phyloP scores from a whole-genome alignment of 495 filamentous ascomycete species.

The Extremus antarcticus region DNA sequence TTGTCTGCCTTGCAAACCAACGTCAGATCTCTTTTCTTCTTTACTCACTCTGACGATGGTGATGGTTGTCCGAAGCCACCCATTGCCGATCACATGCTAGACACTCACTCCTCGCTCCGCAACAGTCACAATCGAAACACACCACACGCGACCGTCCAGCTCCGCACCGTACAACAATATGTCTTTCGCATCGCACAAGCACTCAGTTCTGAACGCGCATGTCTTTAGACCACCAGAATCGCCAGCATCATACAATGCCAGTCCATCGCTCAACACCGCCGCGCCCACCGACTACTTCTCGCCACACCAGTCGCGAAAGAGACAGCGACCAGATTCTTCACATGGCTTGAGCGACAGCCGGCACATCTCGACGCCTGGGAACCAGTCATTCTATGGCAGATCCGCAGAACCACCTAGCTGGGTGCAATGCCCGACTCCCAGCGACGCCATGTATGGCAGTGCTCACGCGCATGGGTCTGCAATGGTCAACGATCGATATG shows the following conservation, averaged over 20 bases:
- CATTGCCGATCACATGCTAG: background rate
- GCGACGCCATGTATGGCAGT: conserved; percentile 5
- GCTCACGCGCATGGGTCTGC: conserved; percentile 32
- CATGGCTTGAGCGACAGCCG: conserved; percentile 1
- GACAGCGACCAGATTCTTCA: background rate
- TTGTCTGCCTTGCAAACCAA: background rate
- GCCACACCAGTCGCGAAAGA: conserved; percentile 22
- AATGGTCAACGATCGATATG: conserved; percentile 45
- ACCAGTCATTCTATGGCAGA: background rate
- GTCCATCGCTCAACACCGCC: conserved; percentile 26
- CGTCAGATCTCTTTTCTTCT: background rate
- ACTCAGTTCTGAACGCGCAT: conserved; percentile 33
- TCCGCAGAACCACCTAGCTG: conserved; percentile 4
- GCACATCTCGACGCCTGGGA: background rate
- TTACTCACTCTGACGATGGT: too few species aligned
- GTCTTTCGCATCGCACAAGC: background rate
- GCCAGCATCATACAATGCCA: conserved; percentile 49
- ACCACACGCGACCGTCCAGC: too few species aligned
- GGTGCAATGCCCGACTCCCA: conserved; percentile 6
- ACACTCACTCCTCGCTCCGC: background rate
- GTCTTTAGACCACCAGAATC: conserved; percentile 63
- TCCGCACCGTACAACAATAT: background rate
- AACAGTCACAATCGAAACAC: background rate
- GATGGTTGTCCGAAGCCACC: too few species aligned
- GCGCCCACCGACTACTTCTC: conserved; percentile 21